Evolutionary conservation across 768 basidiomycete genomes (phyloP), one percentile per base, ranked within the genome.

Genomic region (Macrolepiota fuliginosa): DNA sequence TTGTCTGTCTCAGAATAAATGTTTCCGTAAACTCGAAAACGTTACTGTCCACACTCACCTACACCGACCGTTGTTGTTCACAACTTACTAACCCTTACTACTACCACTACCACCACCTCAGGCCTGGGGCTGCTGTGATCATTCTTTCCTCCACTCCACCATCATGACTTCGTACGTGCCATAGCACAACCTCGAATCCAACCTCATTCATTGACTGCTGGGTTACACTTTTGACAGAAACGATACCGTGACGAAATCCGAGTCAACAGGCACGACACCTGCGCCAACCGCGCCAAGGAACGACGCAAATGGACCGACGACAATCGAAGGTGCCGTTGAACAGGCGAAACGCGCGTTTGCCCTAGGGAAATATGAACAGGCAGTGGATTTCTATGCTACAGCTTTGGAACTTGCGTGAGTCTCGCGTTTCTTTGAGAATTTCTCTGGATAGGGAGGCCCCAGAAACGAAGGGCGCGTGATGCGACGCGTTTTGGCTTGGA

Each of bases 301-400:
- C 13, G 46, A 67, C 71, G 24, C 55, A 62, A 22, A 54, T 32
- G 54, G 58, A 65, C 58, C 64, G 53, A 65, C 71, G 54, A 76
- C 77, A 17, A 66, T 89, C 60, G 86, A 88, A 66, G 82, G 76
- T 51, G 79, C 82, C 10, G 77, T 94, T 58, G 91, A 92, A 69
- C 89, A 86, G 63, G 92, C 89, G 1, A 91, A 90, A 80, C 91
- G 92, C 78, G 92, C 92, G 1, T 92, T 92, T 74, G 92, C 94
- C 29, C 84, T 95, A 70, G 84, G 81, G 71, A 91, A 92, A 73
- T 95, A 87, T 67, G 91, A 94, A 67, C 87, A 92, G 68, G 89
- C 94, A 1, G 86, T 92, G 13, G 91, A 94, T 36, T 79, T 87
- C 70, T 95, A 94, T 74, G 89, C 91, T 40, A 86, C 83, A 39